A percentile compares a stretch with the other conserved stretches of the same genome.
phyloP scores from a whole-genome alignment of 192 early-diverging fungal species.

The Podochytrium sp. region DNA sequence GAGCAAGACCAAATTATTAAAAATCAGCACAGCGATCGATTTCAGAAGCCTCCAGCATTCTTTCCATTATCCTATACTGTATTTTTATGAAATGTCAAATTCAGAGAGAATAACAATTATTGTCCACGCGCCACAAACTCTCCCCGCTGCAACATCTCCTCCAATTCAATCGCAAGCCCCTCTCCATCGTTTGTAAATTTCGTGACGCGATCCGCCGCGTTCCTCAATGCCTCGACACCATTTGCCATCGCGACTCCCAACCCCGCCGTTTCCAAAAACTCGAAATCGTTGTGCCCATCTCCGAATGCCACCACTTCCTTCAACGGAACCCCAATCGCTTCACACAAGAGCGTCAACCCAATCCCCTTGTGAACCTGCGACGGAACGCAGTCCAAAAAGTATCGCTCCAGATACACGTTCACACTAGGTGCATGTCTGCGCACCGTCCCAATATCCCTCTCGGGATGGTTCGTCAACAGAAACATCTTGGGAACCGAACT shows the following conservation, averaged over 20 bases:
- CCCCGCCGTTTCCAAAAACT: conserved; percentile 53
- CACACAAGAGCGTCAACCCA: conserved; percentile 40
- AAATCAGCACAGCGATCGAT: no score
- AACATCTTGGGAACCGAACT: not conserved
- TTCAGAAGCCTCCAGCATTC: no score
- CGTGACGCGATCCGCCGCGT: conserved; percentile 25
- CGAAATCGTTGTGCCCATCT: conserved; percentile 53
- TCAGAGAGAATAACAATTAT: not conserved
- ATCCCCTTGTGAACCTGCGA: conserved; percentile 50
- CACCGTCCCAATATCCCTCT: conserved; percentile 8
- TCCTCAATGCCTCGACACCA: conserved; percentile 37
- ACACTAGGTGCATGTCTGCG: not conserved
- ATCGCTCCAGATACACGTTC: conserved; percentile 25
- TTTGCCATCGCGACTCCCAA: conserved; percentile 49
- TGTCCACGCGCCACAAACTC: conserved; percentile 1
- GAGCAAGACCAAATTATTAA: no score
- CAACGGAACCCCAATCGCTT: conserved; percentile 11
- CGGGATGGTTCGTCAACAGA: not conserved
- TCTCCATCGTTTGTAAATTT: not conserved
- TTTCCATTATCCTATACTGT: no score
- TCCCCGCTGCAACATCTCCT: conserved; percentile 15
- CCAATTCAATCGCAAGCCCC: conserved; percentile 8
- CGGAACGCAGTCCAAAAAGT: conserved; percentile 54
- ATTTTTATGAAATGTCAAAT: no score
- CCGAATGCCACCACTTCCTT: conserved; percentile 52